Conservation (phyloP, 352 stramenopile species). For the Globisporangium barbulae region DNA sequence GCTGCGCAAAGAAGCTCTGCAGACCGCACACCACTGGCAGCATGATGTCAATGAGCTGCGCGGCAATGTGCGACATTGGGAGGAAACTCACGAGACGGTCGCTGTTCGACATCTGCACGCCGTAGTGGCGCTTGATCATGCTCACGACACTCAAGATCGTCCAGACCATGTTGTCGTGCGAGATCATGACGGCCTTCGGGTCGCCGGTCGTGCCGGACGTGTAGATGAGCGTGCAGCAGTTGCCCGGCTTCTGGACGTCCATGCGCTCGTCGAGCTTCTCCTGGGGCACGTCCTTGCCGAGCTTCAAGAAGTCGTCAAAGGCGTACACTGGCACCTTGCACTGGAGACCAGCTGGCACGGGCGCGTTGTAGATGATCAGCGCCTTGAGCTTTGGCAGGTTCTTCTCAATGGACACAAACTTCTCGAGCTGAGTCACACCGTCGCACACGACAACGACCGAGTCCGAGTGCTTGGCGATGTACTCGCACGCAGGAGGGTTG, state of each 20-base stretch:
- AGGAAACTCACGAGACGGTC: slow-evolving; percentile 87
- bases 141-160: slow-evolving; percentile 62
- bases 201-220: slow-evolving; percentile 93
- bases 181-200: slow-evolving; percentile 97
- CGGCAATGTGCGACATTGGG: slow-evolving; percentile 88
- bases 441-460: slow-evolving; percentile 92
- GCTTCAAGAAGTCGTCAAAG: slow-evolving; percentile 77
- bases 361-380: slow-evolving; percentile 92
- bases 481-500: slow-evolving; percentile 87
- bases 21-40: slow-evolving; percentile 57
- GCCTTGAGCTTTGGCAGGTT: slow-evolving; percentile 90
- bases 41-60: slow-evolving; percentile 87
- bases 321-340: slow-evolving; percentile 67
- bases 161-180: slow-evolving; percentile 93
- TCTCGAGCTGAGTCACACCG: slow-evolving; percentile 90
- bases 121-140: slow-evolving; percentile 62
- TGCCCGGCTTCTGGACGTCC: slow-evolving; percentile 70
- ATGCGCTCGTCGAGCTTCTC: slow-evolving; percentile 71
- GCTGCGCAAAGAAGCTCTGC: slow-evolving; percentile 86
- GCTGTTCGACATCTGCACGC: slow-evolving; percentile 49
- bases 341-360: slow-evolving; percentile 67
- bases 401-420: slow-evolving; percentile 88
- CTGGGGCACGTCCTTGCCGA: slow-evolving; percentile 64
- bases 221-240: slow-evolving; percentile 93
- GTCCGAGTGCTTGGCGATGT: slow-evolving; percentile 93